phyloP scores from a whole-genome alignment of 768 basidiomycete genomes.

The Auriscalpium vulgare region DNA sequence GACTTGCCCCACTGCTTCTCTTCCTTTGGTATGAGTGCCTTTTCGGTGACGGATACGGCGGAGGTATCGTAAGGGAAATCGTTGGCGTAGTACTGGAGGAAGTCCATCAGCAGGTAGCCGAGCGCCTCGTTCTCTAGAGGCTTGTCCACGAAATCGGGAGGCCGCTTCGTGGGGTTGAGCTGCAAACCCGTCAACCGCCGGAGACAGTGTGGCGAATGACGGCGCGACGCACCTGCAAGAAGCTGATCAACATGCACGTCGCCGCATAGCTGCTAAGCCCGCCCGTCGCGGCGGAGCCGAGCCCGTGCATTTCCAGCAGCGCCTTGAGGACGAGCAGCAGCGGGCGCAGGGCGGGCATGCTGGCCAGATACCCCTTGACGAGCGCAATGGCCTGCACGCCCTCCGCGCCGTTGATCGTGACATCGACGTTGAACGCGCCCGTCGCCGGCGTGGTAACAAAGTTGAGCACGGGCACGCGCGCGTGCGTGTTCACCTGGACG shows the following conservation, averaged over 20 bases:
- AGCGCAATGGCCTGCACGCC: conserved; percentile 45
- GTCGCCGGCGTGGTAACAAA: conserved; percentile 38
- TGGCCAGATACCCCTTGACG: conserved; percentile 43
- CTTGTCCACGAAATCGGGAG: conserved; percentile 32
- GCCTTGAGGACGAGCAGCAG: conserved; percentile 57
- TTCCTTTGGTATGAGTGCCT: conserved; percentile 28
- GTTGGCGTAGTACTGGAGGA: conserved; percentile 58
- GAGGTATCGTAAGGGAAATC: conserved; percentile 31
- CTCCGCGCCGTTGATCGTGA: conserved; percentile 55
- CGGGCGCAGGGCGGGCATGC: conserved; percentile 50
- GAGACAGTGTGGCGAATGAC: neutral
- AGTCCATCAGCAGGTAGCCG: conserved; percentile 54
- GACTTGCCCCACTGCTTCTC: conserved; percentile 25
- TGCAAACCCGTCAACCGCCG: conserved; percentile 16
- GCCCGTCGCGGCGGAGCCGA: conserved; percentile 56
- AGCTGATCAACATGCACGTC: conserved; percentile 55
- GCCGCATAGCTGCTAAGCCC: conserved; percentile 64
- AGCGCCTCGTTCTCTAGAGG: conserved; percentile 45
- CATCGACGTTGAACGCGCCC: conserved; percentile 51
- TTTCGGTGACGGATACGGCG: conserved; percentile 33
- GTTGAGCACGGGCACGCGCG: conserved; percentile 58
- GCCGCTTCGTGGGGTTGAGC: conserved; percentile 55
- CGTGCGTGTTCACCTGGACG: conserved; percentile 37
- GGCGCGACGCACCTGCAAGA: conserved; percentile 50
- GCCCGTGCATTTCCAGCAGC: conserved; percentile 45